Percentiles rank a stretch among this genome's conserved stretches.
phyloP scores from a whole-genome alignment of 1,284 basidiomycete species.

The Sparassis latifolia region DNA sequence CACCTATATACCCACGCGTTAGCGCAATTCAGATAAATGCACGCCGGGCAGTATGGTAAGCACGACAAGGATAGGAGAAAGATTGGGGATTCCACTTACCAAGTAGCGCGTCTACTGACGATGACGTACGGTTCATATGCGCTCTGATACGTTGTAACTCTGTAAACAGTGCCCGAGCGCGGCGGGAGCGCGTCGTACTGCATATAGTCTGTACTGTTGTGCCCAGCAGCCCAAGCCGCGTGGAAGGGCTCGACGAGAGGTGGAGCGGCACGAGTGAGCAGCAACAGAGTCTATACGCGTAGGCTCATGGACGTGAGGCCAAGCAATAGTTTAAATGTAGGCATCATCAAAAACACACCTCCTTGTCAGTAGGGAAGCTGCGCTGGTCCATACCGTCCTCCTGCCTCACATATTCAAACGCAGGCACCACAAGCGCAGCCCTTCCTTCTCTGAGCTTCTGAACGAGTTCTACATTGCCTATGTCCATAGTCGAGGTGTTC shows the following conservation, averaged over 20 bases:
- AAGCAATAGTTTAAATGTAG: not conserved
- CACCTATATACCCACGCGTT: conserved; percentile 42
- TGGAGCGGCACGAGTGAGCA: conserved; percentile 44
- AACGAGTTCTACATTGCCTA: conserved; percentile 23
- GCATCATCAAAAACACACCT: conserved; percentile 30
- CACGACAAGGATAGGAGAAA: not conserved
- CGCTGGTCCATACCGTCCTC: conserved; percentile 50
- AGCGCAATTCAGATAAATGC: not conserved
- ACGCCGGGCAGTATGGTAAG: not conserved
- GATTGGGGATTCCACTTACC: conserved; percentile 34
- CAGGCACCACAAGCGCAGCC: conserved; percentile 71
- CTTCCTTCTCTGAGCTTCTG: conserved; percentile 38
- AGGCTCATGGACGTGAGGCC: not conserved
- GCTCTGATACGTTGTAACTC: conserved; percentile 66
- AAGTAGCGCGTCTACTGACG: conserved; percentile 68
- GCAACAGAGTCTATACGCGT: conserved; percentile 42
- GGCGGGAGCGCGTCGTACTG: conserved; percentile 52
- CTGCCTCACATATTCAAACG: conserved; percentile 68
- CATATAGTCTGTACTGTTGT: conserved; percentile 73
- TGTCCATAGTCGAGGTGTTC: conserved; percentile 13
- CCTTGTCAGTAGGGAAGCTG: conserved; percentile 61
- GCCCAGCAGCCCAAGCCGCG: conserved; percentile 68
- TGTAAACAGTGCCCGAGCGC: conserved; percentile 62
- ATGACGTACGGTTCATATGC: conserved; percentile 84
- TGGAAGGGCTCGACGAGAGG: conserved; percentile 64